Evolutionary conservation across 2,329 filamentous ascomycete species (phyloP).

Genomic region (Ramularia endophylla): DNA sequence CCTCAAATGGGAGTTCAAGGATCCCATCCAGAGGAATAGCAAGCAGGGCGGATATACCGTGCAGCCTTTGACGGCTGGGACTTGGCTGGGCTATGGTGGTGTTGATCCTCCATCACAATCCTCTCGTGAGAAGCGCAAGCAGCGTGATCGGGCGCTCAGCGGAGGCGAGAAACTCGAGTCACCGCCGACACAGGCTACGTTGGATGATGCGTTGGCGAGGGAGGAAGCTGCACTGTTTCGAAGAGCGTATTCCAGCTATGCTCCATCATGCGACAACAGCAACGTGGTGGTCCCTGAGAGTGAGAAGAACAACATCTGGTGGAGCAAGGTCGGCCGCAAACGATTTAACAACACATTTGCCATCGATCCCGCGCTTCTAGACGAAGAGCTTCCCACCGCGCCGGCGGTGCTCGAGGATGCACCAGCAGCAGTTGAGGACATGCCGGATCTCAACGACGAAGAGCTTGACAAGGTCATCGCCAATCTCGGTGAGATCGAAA

Average conservation of each 20-base stretch:
- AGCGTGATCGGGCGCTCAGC: constrained; percentile 66
- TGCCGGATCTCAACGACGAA: constrained; percentile 3
- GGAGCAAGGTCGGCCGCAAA: constrained; percentile 63
- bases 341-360: constrained; percentile 61
- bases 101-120: constrained; percentile 42
- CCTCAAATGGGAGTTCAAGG: constrained; percentile 42
- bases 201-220: constrained; percentile 47
- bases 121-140: constrained; percentile 61
- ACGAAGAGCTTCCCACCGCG: constrained; percentile 22
- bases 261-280: constrained; percentile 67
- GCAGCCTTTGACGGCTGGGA: constrained; percentile 59
- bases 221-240: constrained; percentile 66
- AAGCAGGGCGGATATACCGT: constrained; percentile 56
- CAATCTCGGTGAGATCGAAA: constrained; percentile 17
- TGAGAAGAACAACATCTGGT: constrained; percentile 66
- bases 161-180: constrained; percentile 49
- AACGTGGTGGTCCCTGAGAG: constrained; percentile 63
- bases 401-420: constrained; percentile 27
- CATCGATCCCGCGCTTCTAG: constrained; percentile 39
- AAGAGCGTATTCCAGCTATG: constrained; percentile 73
- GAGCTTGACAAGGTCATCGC: constrained; percentile 25
- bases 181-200: constrained; percentile 14
- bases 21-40: constrained; percentile 25
- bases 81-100: constrained; percentile 56
- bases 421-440: not conserved